Evolutionary conservation across 805 yeast species (phyloP).

Genomic region (Myxozyma neglecta): DNA sequence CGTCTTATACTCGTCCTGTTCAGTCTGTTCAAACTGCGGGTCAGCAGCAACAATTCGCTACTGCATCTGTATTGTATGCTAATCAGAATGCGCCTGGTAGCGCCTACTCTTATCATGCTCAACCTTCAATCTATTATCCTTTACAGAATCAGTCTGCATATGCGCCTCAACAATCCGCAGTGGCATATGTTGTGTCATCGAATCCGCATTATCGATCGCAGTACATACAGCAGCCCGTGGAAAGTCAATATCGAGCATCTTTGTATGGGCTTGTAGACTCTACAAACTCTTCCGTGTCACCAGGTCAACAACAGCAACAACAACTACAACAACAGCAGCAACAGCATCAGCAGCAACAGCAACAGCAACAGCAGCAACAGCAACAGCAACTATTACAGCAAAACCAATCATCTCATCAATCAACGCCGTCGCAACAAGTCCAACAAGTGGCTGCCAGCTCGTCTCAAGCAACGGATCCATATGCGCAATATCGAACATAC

Average conservation of each 20-base stretch:
- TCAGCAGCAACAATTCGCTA: conserved; percentile 5
- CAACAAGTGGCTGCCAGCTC: neutral
- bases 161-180: neutral
- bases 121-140: neutral
- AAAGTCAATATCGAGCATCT: neutral
- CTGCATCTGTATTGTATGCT: neutral
- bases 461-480: neutral
- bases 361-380: neutral
- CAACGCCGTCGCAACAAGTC: neutral
- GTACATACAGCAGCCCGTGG: neutral
- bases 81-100: neutral
- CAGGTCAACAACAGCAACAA: neutral
- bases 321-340: conserved; percentile 6
- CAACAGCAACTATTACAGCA: conserved; percentile 14
- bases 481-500: neutral
- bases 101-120: neutral
- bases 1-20: neutral
- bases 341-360: conserved; percentile 7
- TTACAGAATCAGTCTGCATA: neutral
- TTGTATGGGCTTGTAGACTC: neutral
- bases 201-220: neutral
- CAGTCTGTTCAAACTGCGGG: neutral
- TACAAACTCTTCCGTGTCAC: neutral
- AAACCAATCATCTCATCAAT: conserved; percentile 4
- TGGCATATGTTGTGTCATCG: neutral